Percentiles rank a stretch among this genome's conserved stretches.
These are phyloP conservation scores for Phaeolepiota aurea DNA, from an alignment of 768 basidiomycete genomes.

Conservation along the genomic window DNA sequence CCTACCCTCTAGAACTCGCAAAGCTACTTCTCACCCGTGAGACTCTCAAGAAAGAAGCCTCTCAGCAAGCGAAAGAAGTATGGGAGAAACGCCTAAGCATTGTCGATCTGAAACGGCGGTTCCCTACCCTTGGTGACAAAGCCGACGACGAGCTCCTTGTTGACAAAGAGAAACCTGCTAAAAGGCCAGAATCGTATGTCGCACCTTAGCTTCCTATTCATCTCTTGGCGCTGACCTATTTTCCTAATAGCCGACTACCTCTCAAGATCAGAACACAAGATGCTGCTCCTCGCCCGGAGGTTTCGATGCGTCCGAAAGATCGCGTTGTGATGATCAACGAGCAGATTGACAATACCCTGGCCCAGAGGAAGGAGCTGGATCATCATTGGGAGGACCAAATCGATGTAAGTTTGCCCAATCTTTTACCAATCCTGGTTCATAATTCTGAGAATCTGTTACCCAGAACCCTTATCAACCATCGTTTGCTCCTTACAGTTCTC, in stretches of 20 bases:
- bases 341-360: slow-evolving; percentile 55
- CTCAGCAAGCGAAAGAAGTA: slow-evolving; percentile 48
- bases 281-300: slow-evolving; percentile 36
- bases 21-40: slow-evolving; percentile 65
- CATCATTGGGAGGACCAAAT: slow-evolving; percentile 82
- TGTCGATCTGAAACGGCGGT: slow-evolving; percentile 74
- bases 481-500: slow-evolving; percentile 46
- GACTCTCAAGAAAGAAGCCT: slow-evolving; percentile 59
- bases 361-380: slow-evolving; percentile 62
- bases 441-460: slow-evolving; percentile 4
- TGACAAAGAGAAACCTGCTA: slow-evolving; percentile 61
- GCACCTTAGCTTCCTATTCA: slow-evolving; percentile 13
- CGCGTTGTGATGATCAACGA: slow-evolving; percentile 51
- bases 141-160: slow-evolving; percentile 65
- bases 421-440: neutral
- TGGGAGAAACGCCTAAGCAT: slow-evolving; percentile 77
- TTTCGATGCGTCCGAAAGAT: slow-evolving; percentile 55
- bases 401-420: slow-evolving; percentile 73
- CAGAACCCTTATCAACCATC: slow-evolving; percentile 69
- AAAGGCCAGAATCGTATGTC: slow-evolving; percentile 41
- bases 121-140: slow-evolving; percentile 49
- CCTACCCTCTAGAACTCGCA: slow-evolving; percentile 66
- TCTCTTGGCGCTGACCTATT: neutral
- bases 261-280: slow-evolving; percentile 47
- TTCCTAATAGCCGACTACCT: slow-evolving; percentile 38